Conservation (phyloP, 495 filamentous ascomycete species). For the Thermochaetoides thermophila region DNA sequence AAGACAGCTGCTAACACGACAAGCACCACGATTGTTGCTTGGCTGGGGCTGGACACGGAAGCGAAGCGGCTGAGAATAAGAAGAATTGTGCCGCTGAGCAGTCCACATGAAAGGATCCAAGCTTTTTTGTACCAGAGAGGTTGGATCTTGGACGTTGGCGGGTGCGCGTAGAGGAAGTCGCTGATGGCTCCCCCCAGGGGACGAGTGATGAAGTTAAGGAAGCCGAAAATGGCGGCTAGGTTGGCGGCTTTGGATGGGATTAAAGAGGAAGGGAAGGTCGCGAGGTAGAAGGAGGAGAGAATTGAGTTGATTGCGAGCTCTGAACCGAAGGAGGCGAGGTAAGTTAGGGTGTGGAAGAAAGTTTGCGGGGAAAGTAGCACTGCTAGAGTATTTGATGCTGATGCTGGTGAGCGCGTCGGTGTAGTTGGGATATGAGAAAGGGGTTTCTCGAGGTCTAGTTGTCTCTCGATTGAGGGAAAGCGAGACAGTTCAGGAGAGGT, state of each 20-base stretch:
- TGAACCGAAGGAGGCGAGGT: slow-evolving; percentile 71
- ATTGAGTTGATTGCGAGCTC: slow-evolving; percentile 77
- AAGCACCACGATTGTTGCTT: slow-evolving; percentile 61
- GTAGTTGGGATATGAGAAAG: no score
- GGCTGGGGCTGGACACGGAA: slow-evolving; percentile 32
- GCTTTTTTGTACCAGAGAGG: slow-evolving; percentile 60
- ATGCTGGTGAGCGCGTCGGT: slow-evolving; percentile 28
- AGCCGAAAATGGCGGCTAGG: slow-evolving; percentile 84
- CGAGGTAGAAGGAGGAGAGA: slow-evolving; percentile 61
- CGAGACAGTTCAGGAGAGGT: no score
- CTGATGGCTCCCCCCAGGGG: slow-evolving; percentile 57
- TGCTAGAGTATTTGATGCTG: slow-evolving; percentile 20
- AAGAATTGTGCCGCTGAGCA: slow-evolving; percentile 49
- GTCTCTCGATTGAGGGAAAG: no score
- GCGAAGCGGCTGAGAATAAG: slow-evolving; percentile 49
- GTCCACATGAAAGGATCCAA: slow-evolving; percentile 44
- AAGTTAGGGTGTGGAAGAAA: slow-evolving; percentile 47
- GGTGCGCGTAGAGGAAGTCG: slow-evolving; percentile 48
- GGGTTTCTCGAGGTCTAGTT: no score
- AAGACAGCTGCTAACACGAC: slow-evolving; percentile 60
- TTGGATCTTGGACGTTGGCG: not conserved
- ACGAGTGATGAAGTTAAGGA: slow-evolving; percentile 63
- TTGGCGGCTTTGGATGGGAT: slow-evolving; percentile 55
- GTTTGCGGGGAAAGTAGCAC: slow-evolving; percentile 51
- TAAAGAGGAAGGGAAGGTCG: slow-evolving; percentile 60